Evolutionary conservation across 805 yeast genomes (phyloP).

Genomic region (Jamesozyma rosinii): DNA sequence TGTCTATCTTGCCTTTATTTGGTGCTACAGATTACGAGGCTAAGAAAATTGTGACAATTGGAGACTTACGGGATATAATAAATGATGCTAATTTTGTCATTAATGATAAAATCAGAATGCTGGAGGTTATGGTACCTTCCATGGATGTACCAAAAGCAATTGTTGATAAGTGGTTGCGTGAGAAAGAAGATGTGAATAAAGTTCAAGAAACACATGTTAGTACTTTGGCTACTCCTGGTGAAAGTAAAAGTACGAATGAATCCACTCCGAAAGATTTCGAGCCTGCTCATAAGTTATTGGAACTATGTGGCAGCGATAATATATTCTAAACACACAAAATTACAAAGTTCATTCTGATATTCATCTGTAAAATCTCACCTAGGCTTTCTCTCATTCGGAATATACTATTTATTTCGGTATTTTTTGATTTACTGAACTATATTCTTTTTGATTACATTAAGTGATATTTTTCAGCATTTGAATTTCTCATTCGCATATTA

Average conservation of each 20-base stretch:
- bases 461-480: too few species aligned
- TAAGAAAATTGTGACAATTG: constrained; percentile 37
- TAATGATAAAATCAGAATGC: constrained; percentile 40
- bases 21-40: constrained; percentile 43
- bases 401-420: too few species aligned
- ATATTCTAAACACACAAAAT: too few species aligned
- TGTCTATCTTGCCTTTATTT: constrained; percentile 40
- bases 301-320: background rate
- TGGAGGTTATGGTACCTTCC: constrained; percentile 49
- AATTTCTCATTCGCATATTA: too few species aligned
- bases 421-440: too few species aligned
- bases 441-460: too few species aligned
- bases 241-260: background rate
- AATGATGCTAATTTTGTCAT: constrained; percentile 32
- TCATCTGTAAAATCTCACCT: too few species aligned
- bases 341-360: too few species aligned
- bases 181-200: constrained; percentile 15
- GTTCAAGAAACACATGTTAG: background rate
- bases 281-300: background rate
- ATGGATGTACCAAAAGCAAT: constrained; percentile 46
- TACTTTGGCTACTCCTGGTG: background rate
- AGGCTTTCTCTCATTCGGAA: too few species aligned
- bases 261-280: background rate
- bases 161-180: constrained; percentile 21
- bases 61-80: constrained; percentile 40